These are phyloP conservation scores for Mucor sp. DNA, from an alignment of 371 early-diverging fungal species.

Conservation along the genomic window DNA sequence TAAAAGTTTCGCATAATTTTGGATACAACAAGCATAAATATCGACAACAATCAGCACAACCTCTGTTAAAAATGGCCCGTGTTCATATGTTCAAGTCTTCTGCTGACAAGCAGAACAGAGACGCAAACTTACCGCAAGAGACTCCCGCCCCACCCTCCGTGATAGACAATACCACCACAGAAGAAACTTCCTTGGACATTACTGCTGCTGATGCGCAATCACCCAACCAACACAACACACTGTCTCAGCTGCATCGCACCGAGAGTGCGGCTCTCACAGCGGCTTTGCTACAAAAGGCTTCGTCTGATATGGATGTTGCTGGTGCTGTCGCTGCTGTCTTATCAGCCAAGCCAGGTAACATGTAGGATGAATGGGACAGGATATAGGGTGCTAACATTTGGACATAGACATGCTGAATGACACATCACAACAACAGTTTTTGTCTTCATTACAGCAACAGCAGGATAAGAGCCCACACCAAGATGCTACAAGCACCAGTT, in stretches of 20 bases:
- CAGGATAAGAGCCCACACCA: conserved; percentile 1
- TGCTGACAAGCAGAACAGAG: conserved; percentile 9
- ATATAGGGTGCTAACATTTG: not conserved
- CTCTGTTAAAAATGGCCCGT: conserved; percentile 21
- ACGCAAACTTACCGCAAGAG: not conserved
- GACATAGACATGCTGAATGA: conserved; percentile 6
- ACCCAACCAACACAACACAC: not conserved
- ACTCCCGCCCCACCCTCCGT: conserved; percentile 11
- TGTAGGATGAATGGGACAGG: not conserved
- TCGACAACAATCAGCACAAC: not conserved
- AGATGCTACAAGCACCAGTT: not conserved
- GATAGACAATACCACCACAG: not conserved
- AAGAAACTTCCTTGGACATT: conserved; percentile 2
- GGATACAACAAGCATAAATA: conserved; percentile 1
- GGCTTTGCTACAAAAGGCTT: conserved; percentile 31
- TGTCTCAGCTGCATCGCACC: not conserved
- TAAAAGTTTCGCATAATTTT: conserved; percentile 5
- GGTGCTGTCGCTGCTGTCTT: conserved; percentile 45
- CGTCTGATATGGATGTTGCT: conserved; percentile 29
- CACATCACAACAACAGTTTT: conserved; percentile 9
- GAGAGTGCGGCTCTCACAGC: conserved; percentile 31
- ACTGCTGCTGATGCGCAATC: conserved; percentile 3
- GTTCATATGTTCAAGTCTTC: conserved; percentile 28
- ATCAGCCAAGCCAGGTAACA: conserved; percentile 35
- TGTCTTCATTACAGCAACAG: conserved; percentile 7